Evolutionary conservation across 2,329 filamentous ascomycete species (phyloP), one percentile per base, ranked within the genome.

Genomic region (Colletotrichum sp.): DNA sequence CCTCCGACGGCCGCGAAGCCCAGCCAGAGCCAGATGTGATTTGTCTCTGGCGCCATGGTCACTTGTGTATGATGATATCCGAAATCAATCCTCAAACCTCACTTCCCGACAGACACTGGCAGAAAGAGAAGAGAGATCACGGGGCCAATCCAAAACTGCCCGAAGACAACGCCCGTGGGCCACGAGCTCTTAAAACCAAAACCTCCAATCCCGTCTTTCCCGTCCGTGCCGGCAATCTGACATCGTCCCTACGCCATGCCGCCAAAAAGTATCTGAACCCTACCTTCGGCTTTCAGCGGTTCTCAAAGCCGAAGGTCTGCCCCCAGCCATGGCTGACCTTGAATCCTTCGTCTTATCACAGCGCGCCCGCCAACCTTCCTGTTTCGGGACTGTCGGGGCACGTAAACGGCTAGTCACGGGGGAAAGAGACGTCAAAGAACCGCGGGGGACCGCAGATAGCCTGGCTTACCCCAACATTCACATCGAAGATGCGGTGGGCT

Each of bases 21-120:
- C 64, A 88, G 80, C 83, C 87, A 89, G 66, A 85, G 78, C 78
- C 83, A 82, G 62, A 88, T 68, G 68, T 88, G 86, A 75, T 80
- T 79, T 36, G 82, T 52, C 70, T 82, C 75, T 55, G 83, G 57
- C 55, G 55, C 65, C 74, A 76, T 75, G 9, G 0, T 73, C 32
- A 48, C 39, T 34, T 6, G 8, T 32, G 55, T 16, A 28, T 12
- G 55, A 34, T 62, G 28, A 30, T 62, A 32, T 32, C 24, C 28
- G 59, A 28, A 16, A 9, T 1, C 59, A 30, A 62, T 18, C 59
- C 28, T 62, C 16, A 62, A 28, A 3, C 28, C 59, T 62, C 59
- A n/a, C 59, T 34, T 32, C 18, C 18, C 59, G 18, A 22, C 28
- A 30, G 57, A 62, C 9, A 39, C 8, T 22, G 16, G n/a, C 15